phyloP scores from a whole-genome alignment of 2,329 filamentous ascomycete species.

The Colletotrichum scovillei region DNA sequence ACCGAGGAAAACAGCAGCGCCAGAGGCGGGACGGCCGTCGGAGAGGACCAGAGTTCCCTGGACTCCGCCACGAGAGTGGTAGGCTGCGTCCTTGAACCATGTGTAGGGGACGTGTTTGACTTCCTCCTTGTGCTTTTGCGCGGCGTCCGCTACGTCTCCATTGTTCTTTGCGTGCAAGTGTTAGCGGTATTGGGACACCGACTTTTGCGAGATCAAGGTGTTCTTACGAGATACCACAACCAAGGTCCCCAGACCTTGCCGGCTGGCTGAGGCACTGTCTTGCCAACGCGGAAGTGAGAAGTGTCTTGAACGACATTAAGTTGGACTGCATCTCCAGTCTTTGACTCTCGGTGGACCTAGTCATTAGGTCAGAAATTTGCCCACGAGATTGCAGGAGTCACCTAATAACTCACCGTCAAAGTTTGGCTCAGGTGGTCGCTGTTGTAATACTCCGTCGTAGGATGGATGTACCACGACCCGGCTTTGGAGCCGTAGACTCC shows the following conservation, averaged over 20 bases:
- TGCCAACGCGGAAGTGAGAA: constrained; percentile 32
- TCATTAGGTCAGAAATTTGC: neutral
- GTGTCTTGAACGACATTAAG: constrained; percentile 35
- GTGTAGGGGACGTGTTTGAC: constrained; percentile 54
- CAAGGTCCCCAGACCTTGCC: constrained; percentile 35
- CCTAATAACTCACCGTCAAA: constrained; percentile 8
- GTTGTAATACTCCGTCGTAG: constrained; percentile 30
- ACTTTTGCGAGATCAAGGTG: no score
- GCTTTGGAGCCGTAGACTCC: constrained; percentile 28
- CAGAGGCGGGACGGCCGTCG: constrained; percentile 55
- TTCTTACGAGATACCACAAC: constrained; percentile 35
- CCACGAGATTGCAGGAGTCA: neutral
- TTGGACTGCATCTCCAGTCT: constrained; percentile 33
- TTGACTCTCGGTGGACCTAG: constrained; percentile 33
- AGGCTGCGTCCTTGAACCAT: constrained; percentile 54
- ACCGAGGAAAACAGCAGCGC: constrained; percentile 58
- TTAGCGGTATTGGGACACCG: constrained; percentile 25
- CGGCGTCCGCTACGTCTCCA: constrained; percentile 52
- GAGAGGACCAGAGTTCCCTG: constrained; percentile 52
- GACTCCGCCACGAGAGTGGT: constrained; percentile 55
- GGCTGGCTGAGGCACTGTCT: constrained; percentile 19
- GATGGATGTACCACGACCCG: constrained; percentile 34
- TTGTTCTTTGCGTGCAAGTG: constrained; percentile 53
- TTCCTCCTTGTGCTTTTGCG: constrained; percentile 48
- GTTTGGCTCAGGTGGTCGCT: constrained; percentile 34